A percentile compares a stretch with the other conserved stretches of the same genome.
phyloP scores from a whole-genome alignment of 257 asterid species.

The Penstemon barbatus region DNA sequence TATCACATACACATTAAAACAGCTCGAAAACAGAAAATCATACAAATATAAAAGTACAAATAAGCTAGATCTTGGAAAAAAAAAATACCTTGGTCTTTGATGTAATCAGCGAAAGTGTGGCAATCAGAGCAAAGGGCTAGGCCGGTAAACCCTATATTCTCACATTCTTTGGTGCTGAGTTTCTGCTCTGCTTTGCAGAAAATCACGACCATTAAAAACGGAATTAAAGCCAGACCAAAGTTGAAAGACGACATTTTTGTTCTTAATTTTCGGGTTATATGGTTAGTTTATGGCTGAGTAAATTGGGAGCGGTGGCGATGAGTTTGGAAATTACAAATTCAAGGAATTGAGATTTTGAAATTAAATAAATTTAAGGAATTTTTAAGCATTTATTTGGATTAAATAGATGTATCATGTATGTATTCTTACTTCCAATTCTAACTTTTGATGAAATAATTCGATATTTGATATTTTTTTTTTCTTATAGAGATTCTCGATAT shows the following conservation, averaged over 20 bases:
- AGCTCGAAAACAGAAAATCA: too few species aligned
- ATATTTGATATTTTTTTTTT: too few species aligned
- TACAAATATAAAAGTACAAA: background rate
- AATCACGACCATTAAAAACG: constrained; percentile 29
- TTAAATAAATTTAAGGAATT: background rate
- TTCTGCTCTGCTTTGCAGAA: constrained; percentile 46
- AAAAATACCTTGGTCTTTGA: constrained; percentile 68
- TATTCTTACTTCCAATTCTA: too few species aligned
- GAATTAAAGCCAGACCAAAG: background rate
- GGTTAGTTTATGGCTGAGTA: background rate
- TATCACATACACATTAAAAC: too few species aligned
- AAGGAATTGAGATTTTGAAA: background rate
- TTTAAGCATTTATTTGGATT: too few species aligned
- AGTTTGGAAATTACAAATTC: background rate
- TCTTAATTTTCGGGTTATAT: background rate
- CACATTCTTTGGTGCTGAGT: constrained; percentile 74
- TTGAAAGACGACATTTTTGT: background rate
- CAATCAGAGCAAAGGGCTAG: constrained; percentile 93
- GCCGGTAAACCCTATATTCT: constrained; percentile 76
- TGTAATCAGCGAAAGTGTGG: constrained; percentile 76
- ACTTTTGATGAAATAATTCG: too few species aligned
- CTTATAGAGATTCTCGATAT: too few species aligned
- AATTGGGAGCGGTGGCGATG: background rate
- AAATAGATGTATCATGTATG: too few species aligned
- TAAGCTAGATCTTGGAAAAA: background rate